These are phyloP conservation scores for Corylus avellana DNA, from an alignment of 306 rosid genomes.

Conservation along the genomic window DNA sequence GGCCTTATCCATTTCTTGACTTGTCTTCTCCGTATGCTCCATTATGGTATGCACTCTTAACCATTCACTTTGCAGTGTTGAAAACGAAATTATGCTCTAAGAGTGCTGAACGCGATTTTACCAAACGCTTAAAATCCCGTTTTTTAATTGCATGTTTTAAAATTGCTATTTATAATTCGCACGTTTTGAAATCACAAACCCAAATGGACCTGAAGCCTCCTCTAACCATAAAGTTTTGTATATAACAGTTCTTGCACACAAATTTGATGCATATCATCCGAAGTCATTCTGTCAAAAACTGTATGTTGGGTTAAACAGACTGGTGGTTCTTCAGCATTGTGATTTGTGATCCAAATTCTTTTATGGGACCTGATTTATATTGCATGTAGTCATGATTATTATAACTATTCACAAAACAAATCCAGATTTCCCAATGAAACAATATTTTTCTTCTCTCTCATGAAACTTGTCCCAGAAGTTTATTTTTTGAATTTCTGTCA, in stretches of 20 bases:
- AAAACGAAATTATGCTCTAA: background rate
- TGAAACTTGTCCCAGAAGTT: background rate
- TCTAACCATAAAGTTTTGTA: background rate
- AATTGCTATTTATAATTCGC: no score
- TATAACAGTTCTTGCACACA: background rate
- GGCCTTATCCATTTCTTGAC: slow-evolving; percentile 99
- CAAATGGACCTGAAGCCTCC: background rate
- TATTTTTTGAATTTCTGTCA: background rate
- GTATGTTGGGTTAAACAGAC: background rate
- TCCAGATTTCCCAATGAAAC: background rate
- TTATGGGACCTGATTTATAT: background rate
- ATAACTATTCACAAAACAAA: background rate
- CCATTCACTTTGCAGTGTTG: background rate
- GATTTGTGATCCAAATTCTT: background rate
- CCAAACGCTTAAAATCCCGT: no score
- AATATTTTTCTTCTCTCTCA: background rate
- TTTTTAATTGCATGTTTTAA: no score
- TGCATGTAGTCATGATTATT: background rate
- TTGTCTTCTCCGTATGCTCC: slow-evolving; percentile 82
- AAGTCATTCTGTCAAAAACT: background rate
- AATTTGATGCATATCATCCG: background rate
- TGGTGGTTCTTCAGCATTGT: background rate
- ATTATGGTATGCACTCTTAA: slow-evolving; percentile 54
- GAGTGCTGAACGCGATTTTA: no score
- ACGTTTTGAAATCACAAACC: no score